Evolutionary conservation across 2,329 filamentous ascomycete species (phyloP), one percentile per base, ranked within the genome.

Genomic region (Metarhizium album): DNA sequence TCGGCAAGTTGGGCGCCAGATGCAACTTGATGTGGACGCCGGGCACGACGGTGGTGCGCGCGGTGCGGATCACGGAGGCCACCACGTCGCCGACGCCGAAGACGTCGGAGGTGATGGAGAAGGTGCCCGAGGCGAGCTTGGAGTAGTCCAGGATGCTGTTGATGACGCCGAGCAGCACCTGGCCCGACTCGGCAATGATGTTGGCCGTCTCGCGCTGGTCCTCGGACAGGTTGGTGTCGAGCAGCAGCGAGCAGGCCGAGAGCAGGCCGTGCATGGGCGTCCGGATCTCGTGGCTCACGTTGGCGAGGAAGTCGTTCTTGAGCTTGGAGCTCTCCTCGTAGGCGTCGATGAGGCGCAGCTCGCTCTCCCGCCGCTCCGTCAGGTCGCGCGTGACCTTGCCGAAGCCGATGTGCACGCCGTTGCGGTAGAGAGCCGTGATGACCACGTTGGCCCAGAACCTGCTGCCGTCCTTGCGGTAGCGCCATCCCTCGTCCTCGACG

Each of bases 91-190:
- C 52, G 42, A 82, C 65, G 55, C 72, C 69, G 52, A 83, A 65
- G 31, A 75, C 64, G 56, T 79, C 76, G 14, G 75, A 62, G 46
- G 70, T 75, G 49, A 83, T 70, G 2, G 77, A 76, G 53, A 83
- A 80, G 35, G 70, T 74, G n/a, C 78, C 78, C 0, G 78, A 78
- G 0, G 76, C 74, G 5, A 83, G 68, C 56, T 83, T 83, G 9
- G 80, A 82, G 58, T 81, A 83, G 63, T 84, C 80, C n/a, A 84
- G 70, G 45, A 84, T 80, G 53, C 83, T 78, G 58, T 84, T 82
- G 60, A 84, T 82, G 46, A 83, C 74, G 54, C 78, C 75, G 18
- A 83, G 64, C 22, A 83, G 67, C 2, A 82, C 69, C 20, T 75
- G 71, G 2, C 76, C 79, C 0, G 79, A 82, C 51, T 82, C 78